phyloP scores from a whole-genome alignment of 106 monocot species.

The Acorus calamus region DNA sequence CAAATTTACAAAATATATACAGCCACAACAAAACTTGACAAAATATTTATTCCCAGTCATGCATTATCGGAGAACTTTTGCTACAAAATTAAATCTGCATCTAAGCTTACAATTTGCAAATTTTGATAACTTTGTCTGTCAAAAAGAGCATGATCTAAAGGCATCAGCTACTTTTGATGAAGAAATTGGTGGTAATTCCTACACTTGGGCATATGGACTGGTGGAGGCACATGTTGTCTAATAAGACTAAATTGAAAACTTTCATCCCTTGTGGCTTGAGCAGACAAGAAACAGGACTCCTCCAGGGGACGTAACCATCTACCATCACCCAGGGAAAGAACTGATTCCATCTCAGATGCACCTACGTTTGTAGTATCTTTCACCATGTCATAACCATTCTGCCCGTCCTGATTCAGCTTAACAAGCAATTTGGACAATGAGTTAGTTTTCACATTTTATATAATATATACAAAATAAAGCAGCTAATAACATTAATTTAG shows the following conservation, averaged over 20 bases:
- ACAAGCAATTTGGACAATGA: too few relatives aligned
- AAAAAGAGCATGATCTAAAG: conserved; percentile 14
- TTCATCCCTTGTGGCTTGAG: conserved; percentile 25
- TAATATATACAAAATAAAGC: too few relatives aligned
- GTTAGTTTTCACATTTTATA: too few relatives aligned
- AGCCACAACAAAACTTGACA: not conserved
- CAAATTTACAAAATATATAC: not conserved
- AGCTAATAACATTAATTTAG: too few relatives aligned
- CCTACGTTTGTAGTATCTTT: conserved; percentile 13
- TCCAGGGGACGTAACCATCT: conserved; percentile 48
- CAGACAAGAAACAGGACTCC: conserved; percentile 14
- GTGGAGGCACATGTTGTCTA: conserved; percentile 83
- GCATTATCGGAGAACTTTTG: too few relatives aligned
- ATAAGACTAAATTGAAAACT: conserved; percentile 51
- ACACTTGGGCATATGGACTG: conserved; percentile 73
- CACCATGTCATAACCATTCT: conserved; percentile 9
- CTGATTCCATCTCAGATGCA: conserved; percentile 60
- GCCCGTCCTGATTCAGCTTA: conserved; percentile 32
- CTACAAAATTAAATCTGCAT: not conserved
- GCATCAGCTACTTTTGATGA: conserved; percentile 87
- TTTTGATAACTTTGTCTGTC: conserved; percentile 54
- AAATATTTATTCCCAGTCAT: too few relatives aligned
- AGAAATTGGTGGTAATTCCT: conserved; percentile 35
- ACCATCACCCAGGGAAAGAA: conserved; percentile 91
- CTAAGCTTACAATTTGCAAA: conserved; percentile 69